Evolutionary conservation across 192 early-diverging fungal genomes (phyloP).

Genomic region (Entomortierella beljakovae): DNA sequence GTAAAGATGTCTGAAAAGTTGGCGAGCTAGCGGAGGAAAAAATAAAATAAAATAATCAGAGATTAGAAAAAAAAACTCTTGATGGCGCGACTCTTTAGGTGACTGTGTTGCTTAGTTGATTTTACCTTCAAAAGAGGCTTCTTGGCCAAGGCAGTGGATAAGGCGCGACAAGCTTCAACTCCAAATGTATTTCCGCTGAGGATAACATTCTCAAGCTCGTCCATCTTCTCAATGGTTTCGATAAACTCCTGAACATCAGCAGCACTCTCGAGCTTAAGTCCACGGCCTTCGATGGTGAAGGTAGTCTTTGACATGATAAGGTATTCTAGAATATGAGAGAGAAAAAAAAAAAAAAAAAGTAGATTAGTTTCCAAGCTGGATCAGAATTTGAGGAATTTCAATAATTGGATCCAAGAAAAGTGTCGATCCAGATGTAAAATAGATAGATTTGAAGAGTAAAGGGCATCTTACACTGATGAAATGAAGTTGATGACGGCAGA

Average conservation of each 20-base stretch:
- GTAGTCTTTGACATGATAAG: conserved; percentile 59
- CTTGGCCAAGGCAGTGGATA: conserved; percentile 77
- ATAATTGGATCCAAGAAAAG: too few relatives aligned
- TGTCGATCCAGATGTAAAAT: too few relatives aligned
- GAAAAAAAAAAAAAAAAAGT: background rate
- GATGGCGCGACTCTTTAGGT: too few relatives aligned
- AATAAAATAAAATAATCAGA: background rate
- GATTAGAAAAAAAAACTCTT: background rate
- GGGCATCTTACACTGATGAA: too few relatives aligned
- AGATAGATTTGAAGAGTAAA: too few relatives aligned
- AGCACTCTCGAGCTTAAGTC: conserved; percentile 89
- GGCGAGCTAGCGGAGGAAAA: conserved; percentile 67
- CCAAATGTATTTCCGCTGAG: conserved; percentile 94
- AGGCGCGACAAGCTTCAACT: conserved; percentile 86
- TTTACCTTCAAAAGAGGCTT: conserved; percentile 80
- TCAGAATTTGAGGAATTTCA: too few relatives aligned
- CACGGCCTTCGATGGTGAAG: conserved; percentile 90
- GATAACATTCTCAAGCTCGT: conserved; percentile 75
- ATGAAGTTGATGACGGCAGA: background rate
- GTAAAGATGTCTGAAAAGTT: conserved; percentile 96
- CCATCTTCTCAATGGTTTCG: conserved; percentile 71
- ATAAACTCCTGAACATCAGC: conserved; percentile 84
- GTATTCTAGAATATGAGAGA: conserved; percentile 4
- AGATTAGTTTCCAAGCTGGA: too few relatives aligned
- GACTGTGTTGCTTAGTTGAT: conserved; percentile 9